Evolutionary conservation across 2,329 filamentous ascomycete genomes (phyloP), one percentile per base, ranked within the genome.

Genomic region (Ophiostoma novo-ulmi): DNA sequence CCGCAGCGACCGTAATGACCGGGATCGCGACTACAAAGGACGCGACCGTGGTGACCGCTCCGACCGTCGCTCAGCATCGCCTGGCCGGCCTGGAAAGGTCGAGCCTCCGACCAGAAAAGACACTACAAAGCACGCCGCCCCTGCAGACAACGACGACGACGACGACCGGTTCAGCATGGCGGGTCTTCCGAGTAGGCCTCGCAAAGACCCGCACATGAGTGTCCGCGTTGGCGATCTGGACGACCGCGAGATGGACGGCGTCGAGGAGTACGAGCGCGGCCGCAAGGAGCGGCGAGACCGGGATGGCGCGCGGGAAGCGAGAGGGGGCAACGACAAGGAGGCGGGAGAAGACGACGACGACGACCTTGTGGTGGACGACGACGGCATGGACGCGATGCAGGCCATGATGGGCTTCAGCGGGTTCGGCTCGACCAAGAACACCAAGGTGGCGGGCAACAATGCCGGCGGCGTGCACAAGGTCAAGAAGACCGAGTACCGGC

Each of bases 401-500:
- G 89, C 89, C 68, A 88, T 94, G 82, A 94, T 99, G 91, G 95
- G 95, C 1, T 97, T 99, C 77, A 88, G 88, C 22, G 87, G 86
- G 0, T 99, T 98, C 80, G 89, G 89, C 71, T 89, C 88, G 35
- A 98, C 95, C 26, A 96, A 98, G 80, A 88, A 91, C 72, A 93
- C 91, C 70, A 96, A 97, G 78, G 89, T 99, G 1, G 85, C 87
- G 0, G 95, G 95, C 1, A 99, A 99, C 78, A 88, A 93, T 77
- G 88, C 90, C 61, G 94, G 91, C 70, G 92, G 84, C 0, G 88
- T 97, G 69, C 84, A 90, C 75, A 97, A 95, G 84, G 93, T 95
- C 81, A 97, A 97, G 88, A 94, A 93, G 87, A 91, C 90, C 17
- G 88, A 96, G 83, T 98, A 97, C 78, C 86, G 95, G 75, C 95